Evolutionary conservation across 1,284 basidiomycete genomes (phyloP).

Genomic region (Pulchroboletus neoregius): DNA sequence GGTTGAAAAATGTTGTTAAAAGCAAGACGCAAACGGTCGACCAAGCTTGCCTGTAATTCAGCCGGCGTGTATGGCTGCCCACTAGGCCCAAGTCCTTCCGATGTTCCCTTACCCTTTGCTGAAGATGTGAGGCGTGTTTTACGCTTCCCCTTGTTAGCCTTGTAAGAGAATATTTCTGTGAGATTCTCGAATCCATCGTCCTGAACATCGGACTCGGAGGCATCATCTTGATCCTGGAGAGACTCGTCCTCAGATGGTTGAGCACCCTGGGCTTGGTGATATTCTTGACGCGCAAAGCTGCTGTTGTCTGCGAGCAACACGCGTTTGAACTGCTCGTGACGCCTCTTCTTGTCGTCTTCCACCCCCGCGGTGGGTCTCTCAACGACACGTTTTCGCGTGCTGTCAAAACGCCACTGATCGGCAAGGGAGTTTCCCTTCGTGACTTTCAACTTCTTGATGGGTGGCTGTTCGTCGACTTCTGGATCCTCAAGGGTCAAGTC

Average conservation of each 20-base stretch:
- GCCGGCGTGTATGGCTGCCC: slow-evolving; percentile 79
- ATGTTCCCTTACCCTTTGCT: slow-evolving; percentile 38
- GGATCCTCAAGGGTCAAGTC: slow-evolving; percentile 52
- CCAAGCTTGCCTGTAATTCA: slow-evolving; percentile 65
- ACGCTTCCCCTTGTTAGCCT: slow-evolving; percentile 31
- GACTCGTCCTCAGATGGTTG: slow-evolving; percentile 22
- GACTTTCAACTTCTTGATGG: slow-evolving; percentile 38
- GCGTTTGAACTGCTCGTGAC: slow-evolving; percentile 53
- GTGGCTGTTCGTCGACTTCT: slow-evolving; percentile 34
- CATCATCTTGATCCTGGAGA: slow-evolving; percentile 25
- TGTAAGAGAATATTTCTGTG: slow-evolving; percentile 46
- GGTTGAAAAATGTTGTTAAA: background rate
- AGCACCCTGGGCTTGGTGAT: slow-evolving; percentile 1
- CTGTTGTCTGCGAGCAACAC: slow-evolving; percentile 50
- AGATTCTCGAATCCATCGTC: slow-evolving; percentile 50
- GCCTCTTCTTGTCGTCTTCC: slow-evolving; percentile 18
- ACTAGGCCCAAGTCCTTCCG: slow-evolving; percentile 65
- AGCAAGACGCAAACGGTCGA: background rate
- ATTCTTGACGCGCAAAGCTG: slow-evolving; percentile 23
- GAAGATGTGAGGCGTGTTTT: slow-evolving; percentile 24
- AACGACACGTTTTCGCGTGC: slow-evolving; percentile 23
- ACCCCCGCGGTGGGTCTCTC: slow-evolving; percentile 13
- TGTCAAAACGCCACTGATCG: slow-evolving; percentile 38
- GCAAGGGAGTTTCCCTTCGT: slow-evolving; percentile 11
- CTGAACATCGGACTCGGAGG: slow-evolving; percentile 38